These are phyloP conservation scores for Pneumocystis canis DNA, from an alignment of 1,139 yeast species.

Conservation along the genomic window DNA sequence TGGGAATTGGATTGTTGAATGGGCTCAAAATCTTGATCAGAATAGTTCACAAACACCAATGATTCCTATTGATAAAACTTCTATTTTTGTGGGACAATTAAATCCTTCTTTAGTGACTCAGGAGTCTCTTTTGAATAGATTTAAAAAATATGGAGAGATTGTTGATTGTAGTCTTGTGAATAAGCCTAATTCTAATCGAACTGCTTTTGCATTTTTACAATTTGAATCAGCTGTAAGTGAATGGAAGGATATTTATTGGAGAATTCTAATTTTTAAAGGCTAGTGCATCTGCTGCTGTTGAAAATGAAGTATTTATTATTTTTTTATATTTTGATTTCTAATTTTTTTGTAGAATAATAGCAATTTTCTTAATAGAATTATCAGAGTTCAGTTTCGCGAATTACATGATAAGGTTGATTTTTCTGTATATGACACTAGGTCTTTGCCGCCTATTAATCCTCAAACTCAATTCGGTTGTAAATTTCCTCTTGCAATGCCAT, in stretches of 20 bases:
- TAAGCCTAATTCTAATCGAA: slow-evolving; percentile 19
- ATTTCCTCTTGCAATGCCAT: neutral
- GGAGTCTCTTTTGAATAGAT: slow-evolving; percentile 41
- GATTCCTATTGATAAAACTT: slow-evolving; percentile 46
- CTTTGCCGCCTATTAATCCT: neutral
- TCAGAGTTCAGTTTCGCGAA: slow-evolving; percentile 12
- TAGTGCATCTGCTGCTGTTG: slow-evolving; percentile 70
- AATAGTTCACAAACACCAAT: slow-evolving; percentile 11
- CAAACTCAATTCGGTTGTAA: neutral
- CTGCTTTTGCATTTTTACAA: slow-evolving; percentile 58
- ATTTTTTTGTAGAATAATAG: slow-evolving; percentile 3
- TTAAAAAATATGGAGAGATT: slow-evolving; percentile 52
- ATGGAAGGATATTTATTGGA: neutral
- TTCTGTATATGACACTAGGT: neutral
- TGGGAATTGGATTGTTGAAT: slow-evolving; percentile 45
- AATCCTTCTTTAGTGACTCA: slow-evolving; percentile 37
- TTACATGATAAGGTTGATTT: slow-evolving; percentile 3
- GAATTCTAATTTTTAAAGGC: slow-evolving; percentile 23
- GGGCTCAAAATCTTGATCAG: slow-evolving; percentile 60
- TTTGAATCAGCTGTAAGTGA: slow-evolving; percentile 32
- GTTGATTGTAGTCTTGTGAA: slow-evolving; percentile 22
- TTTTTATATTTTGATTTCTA: neutral
- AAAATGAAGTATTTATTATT: slow-evolving; percentile 22
- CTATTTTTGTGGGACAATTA: slow-evolving; percentile 70
- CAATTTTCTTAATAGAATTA: slow-evolving; percentile 5